These are phyloP conservation scores for Claviceps africana DNA, from an alignment of 2,329 filamentous ascomycete species.

Conservation along the genomic window DNA sequence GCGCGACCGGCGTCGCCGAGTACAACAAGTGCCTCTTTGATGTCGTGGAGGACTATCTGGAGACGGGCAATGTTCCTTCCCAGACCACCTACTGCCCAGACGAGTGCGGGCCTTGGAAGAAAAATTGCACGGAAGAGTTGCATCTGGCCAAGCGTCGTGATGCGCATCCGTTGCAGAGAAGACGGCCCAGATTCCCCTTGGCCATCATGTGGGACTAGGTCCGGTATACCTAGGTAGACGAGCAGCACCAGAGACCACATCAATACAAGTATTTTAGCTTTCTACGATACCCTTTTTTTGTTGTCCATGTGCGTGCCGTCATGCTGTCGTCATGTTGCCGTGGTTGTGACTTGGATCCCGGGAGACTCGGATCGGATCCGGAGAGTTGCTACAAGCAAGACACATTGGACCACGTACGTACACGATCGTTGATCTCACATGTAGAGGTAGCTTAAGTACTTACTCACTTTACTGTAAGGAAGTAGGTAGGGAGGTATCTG, in stretches of 20 bases:
- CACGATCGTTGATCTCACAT: no score
- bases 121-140: neutral
- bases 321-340: neutral
- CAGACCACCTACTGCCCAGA: constrained; percentile 5
- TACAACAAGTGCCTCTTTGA: constrained; percentile 11
- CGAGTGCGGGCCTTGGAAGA: constrained; percentile 10
- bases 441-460: no score
- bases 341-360: no score
- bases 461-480: no score
- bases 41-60: constrained; percentile 15
- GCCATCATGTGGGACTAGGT: neutral
- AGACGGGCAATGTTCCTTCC: constrained; percentile 16
- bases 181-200: neutral
- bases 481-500: no score
- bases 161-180: neutral
- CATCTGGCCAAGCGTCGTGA: neutral
- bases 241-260: neutral
- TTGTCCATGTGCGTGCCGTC: no score
- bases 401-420: no score
- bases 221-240: neutral
- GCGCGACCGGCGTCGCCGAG: constrained; percentile 6
- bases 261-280: neutral
- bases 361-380: no score
- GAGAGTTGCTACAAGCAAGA: no score
- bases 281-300: no score